A percentile compares a stretch with the other conserved stretches of the same genome.
Evolutionary conservation across 192 early-diverging fungal species (phyloP).

Genomic region (Irineochytrium annulatum): DNA sequence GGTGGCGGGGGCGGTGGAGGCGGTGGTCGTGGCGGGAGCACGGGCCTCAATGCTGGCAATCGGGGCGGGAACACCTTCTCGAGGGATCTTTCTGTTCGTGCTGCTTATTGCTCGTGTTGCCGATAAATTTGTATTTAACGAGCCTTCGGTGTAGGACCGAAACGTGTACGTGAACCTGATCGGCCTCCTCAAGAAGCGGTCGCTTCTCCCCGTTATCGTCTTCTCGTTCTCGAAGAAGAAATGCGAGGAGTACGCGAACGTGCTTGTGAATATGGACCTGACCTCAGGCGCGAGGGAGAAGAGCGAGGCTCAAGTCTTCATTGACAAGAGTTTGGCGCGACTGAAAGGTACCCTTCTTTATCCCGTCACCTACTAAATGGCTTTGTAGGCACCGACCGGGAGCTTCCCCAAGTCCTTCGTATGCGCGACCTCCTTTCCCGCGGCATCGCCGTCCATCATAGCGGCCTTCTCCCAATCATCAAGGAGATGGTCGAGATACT

Average conservation of each 20-base stretch:
- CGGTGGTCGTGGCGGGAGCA: slow-evolving; percentile 43
- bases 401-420: slow-evolving; percentile 82
- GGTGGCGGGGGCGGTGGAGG: slow-evolving; percentile 29
- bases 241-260: slow-evolving; percentile 87
- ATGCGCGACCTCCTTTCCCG: slow-evolving; percentile 80
- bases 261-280: slow-evolving; percentile 78
- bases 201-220: slow-evolving; percentile 81
- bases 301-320: slow-evolving; percentile 81
- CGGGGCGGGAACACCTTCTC: slow-evolving; percentile 22
- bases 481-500: slow-evolving; percentile 98
- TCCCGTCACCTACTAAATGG: neutral
- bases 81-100: slow-evolving; percentile 11
- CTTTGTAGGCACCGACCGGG: slow-evolving; percentile 63
- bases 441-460: slow-evolving; percentile 96
- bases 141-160: slow-evolving; percentile 65
- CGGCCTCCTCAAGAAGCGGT: slow-evolving; percentile 63
- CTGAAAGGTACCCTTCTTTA: slow-evolving; percentile 51
- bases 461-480: slow-evolving; percentile 92
- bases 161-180: slow-evolving; percentile 82
- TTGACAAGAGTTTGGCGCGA: slow-evolving; percentile 74
- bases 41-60: slow-evolving; percentile 18
- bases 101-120: slow-evolving; percentile 29
- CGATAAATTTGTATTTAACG: too few species aligned
- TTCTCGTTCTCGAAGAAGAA: slow-evolving; percentile 95
- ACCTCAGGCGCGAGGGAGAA: slow-evolving; percentile 69